Conservation (phyloP, 164 flowering plant species). For the Piper longum region DNA sequence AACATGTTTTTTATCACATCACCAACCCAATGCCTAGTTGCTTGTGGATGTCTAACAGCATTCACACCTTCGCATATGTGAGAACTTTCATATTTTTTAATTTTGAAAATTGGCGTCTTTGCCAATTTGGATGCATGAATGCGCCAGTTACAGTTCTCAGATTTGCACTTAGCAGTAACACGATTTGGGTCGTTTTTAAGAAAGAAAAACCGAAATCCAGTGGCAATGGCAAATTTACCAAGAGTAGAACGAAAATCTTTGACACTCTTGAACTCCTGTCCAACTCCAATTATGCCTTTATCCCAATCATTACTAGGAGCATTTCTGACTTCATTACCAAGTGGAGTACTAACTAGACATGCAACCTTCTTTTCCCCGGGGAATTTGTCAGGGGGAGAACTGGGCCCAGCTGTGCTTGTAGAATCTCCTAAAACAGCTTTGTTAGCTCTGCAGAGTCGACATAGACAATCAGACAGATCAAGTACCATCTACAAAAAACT, state of each 20-base stretch:
- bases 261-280: constrained; percentile 55
- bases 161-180: constrained; percentile 48
- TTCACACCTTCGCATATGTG: constrained; percentile 58
- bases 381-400: neutral
- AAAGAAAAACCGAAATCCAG: constrained; percentile 43
- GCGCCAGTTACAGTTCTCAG: constrained; percentile 65
- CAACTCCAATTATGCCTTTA: constrained; percentile 46
- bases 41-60: constrained; percentile 25
- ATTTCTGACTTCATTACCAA: constrained; percentile 2
- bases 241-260: constrained; percentile 62
- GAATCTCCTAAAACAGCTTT: constrained; percentile 2
- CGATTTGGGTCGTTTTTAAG: constrained; percentile 60
- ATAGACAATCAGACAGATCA: neutral
- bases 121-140: constrained; percentile 68
- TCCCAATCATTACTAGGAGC: constrained; percentile 41
- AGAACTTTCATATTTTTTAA: constrained; percentile 36
- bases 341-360: neutral
- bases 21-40: constrained; percentile 43
- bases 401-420: constrained; percentile 3
- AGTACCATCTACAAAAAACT: neutral
- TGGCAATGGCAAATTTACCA: constrained; percentile 66
- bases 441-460: neutral
- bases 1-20: constrained; percentile 33
- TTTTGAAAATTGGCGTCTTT: constrained; percentile 29
- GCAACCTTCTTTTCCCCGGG: neutral